These are phyloP conservation scores for Helenozyma baotianmanensis DNA, from an alignment of 805 yeast species.

Conservation along the genomic window DNA sequence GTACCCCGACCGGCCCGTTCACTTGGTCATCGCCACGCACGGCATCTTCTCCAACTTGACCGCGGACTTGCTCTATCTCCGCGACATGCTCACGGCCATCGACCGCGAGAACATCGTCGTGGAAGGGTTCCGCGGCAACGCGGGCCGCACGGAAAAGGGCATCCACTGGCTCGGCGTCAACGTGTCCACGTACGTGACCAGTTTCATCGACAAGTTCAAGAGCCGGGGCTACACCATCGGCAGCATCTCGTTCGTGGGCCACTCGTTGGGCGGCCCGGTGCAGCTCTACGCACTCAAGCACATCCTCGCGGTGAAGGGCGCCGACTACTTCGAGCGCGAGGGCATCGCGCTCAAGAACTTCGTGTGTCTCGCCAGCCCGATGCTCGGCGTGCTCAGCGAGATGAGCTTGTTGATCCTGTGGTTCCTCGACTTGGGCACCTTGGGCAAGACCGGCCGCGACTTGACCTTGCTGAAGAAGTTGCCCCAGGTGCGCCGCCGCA, in stretches of 20 bases:
- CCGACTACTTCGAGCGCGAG: conserved; percentile 24
- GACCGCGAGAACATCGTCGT: conserved; percentile 30
- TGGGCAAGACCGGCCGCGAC: conserved; percentile 44
- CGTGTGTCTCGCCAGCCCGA: conserved; percentile 39
- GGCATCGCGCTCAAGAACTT: conserved; percentile 29
- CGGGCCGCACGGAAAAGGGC: conserved; percentile 41
- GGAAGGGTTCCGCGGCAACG: conserved; percentile 36
- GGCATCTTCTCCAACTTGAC: conserved; percentile 41
- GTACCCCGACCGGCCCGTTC: conserved; percentile 28
- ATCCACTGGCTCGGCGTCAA: conserved; percentile 32
- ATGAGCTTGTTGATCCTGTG: conserved; percentile 35
- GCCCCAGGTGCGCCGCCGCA: conserved; percentile 16
- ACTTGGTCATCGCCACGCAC: conserved; percentile 39
- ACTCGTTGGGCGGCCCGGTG: conserved; percentile 41
- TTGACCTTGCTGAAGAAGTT: conserved; percentile 33
- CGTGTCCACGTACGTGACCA: conserved; percentile 26
- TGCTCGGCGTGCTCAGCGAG: conserved; percentile 39
- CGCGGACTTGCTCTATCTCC: conserved; percentile 41
- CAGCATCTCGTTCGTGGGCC: conserved; percentile 39
- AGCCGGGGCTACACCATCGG: conserved; percentile 15
- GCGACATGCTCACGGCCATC: conserved; percentile 25
- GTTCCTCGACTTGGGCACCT: conserved; percentile 41
- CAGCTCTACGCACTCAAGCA: conserved; percentile 39
- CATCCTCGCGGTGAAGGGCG: conserved; percentile 28
- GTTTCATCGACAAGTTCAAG: conserved; percentile 20